phyloP scores from a whole-genome alignment of 495 filamentous ascomycete genomes.

The Lepraria neglecta region DNA sequence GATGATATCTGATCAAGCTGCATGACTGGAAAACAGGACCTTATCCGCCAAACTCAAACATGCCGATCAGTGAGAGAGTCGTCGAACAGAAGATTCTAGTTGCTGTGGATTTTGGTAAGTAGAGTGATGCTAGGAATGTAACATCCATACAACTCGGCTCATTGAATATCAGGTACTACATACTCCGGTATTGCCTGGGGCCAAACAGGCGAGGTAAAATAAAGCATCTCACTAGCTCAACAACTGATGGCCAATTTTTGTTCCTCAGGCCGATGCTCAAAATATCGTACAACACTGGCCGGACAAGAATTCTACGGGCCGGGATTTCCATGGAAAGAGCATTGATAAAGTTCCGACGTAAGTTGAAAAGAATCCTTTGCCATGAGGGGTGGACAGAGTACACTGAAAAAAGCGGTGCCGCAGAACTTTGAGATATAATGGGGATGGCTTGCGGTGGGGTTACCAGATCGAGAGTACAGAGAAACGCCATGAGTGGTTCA shows the following conservation, averaged over 20 bases:
- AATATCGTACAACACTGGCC: constrained; percentile 1
- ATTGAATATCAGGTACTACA: not conserved
- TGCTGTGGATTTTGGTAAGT: constrained; percentile 2
- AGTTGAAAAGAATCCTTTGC: not conserved
- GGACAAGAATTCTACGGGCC: not conserved
- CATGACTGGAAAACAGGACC: not conserved
- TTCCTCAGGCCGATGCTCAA: not conserved
- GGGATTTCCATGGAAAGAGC: constrained; percentile 6
- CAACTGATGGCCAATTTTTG: not conserved
- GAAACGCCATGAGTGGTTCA: constrained; percentile 47
- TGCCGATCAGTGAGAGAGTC: constrained; percentile 1
- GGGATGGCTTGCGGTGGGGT: constrained; percentile 39
- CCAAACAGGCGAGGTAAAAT: not conserved
- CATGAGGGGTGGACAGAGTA: too few relatives aligned
- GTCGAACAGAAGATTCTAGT: not conserved
- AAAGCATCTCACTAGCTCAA: not conserved
- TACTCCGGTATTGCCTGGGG: not conserved
- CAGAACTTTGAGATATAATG: constrained; percentile 12
- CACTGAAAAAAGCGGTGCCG: not conserved
- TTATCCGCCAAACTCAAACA: not conserved
- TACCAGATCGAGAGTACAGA: constrained; percentile 40
- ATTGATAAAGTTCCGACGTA: constrained; percentile 1
- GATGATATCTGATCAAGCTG: not conserved
- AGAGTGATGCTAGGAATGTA: not conserved
- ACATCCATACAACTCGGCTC: not conserved